phyloP scores from a whole-genome alignment of 257 asterid species.

The Catharanthus roseus region DNA sequence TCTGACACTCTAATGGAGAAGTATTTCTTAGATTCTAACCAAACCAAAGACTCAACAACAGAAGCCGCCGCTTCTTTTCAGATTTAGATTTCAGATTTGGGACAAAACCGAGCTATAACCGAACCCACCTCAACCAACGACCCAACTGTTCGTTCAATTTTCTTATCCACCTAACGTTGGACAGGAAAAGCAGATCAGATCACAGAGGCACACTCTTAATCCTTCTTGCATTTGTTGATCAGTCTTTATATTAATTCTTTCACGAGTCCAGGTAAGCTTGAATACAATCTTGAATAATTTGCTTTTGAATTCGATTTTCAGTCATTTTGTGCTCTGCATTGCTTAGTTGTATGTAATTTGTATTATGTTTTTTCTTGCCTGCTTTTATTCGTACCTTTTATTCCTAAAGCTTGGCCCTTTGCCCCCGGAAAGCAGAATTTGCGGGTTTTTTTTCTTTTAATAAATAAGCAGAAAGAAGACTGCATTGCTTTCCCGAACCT shows the following conservation, averaged over 20 bases:
- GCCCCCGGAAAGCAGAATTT: not conserved
- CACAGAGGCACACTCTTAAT: not conserved
- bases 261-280: constrained; percentile 14
- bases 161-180: not conserved
- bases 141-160: not conserved
- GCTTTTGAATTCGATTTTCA: not conserved
- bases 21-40: constrained; percentile 14
- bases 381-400: constrained; percentile 3
- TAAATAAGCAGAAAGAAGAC: constrained; percentile 2
- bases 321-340: constrained; percentile 3
- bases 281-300: not conserved
- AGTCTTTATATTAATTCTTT: not conserved
- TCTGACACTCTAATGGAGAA: not conserved
- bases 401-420: not conserved
- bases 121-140: constrained; percentile 14
- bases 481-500: not conserved
- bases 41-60: not conserved
- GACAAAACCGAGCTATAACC: not conserved
- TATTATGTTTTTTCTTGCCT: not conserved
- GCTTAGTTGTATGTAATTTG: not conserved
- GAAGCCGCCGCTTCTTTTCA: not conserved
- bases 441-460: not conserved
- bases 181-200: constrained; percentile 16
- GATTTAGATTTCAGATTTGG: constrained; percentile 12
- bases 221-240: not conserved